Conservation (phyloP, 2,329 filamentous ascomycete species). For the Fusarium sp. region DNA sequence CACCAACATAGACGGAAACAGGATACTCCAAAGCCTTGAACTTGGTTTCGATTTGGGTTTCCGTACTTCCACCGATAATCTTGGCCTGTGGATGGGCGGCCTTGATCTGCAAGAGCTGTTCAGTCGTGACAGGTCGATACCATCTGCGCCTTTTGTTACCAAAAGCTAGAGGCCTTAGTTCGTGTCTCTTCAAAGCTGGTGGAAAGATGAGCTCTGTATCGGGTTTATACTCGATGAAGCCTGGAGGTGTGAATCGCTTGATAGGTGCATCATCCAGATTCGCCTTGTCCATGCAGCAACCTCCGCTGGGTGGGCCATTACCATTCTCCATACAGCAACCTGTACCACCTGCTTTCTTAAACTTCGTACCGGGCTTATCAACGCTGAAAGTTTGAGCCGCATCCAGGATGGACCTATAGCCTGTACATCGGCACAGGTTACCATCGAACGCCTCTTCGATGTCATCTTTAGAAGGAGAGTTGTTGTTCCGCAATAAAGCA, state of each 20-base stretch:
- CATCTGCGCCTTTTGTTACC: constrained; percentile 95
- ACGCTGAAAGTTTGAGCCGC: constrained; percentile 89
- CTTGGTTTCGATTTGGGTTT: constrained; percentile 98
- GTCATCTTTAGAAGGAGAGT: constrained; percentile 79
- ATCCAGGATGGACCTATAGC: constrained; percentile 92
- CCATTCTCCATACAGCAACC: constrained; percentile 80
- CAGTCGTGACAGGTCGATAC: constrained; percentile 87
- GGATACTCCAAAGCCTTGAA: constrained; percentile 95
- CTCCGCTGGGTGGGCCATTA: constrained; percentile 53
- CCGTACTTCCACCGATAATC: constrained; percentile 93
- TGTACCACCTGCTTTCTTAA: constrained; percentile 56
- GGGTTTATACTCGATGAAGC: constrained; percentile 93
- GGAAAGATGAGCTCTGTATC: constrained; percentile 97
- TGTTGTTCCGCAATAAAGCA: constrained; percentile 87
- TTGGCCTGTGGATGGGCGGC: constrained; percentile 85
- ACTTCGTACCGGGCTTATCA: constrained; percentile 59
- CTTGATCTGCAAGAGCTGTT: constrained; percentile 94
- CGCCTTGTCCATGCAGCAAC: constrained; percentile 76
- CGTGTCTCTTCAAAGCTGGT: constrained; percentile 82
- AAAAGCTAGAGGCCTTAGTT: constrained; percentile 84
- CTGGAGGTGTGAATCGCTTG: constrained; percentile 82
- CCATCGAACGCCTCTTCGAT: constrained; percentile 98
- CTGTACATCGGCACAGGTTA: constrained; percentile 94
- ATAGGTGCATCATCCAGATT: constrained; percentile 63
- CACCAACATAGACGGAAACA: constrained; percentile 90